Base-by-base conservation (phyloP, 2,329 filamentous ascomycete species). In the Colletotrichum sp. region DNA sequence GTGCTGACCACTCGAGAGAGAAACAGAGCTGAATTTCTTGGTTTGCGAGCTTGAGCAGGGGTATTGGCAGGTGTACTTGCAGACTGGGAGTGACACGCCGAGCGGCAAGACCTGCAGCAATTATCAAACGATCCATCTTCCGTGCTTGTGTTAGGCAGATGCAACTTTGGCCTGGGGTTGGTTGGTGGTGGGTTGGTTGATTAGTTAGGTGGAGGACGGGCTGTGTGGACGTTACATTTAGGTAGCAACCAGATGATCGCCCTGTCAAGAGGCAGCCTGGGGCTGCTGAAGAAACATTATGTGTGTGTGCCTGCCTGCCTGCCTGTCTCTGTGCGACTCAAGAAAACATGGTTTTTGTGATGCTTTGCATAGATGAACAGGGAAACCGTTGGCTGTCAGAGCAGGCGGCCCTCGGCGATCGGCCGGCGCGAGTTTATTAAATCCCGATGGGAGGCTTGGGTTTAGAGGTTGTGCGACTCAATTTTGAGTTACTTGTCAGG, bases 41-140 rank as follows among this genome's bases (percentile, higher is more conserved):
- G 87, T 83, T 13, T 90, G 88, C 77, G 80, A 84, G 73, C 79
- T 86, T 15, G 82, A 82, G 15, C 81, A 78, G 2, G 78, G 80
- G 8, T 89, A 87, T 64, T 90, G 87, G 80, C 86, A 88, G 79
- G 76, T 90, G 16, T 90, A 86, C 76, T 79, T 90, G 59, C 88
- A 90, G 80, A 89, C 86, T 3, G 87, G 88, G 2, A 87, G 84
- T 63, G 86, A 87, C 51, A 82, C 81, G 43, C 88, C 88, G 3
- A 84, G 83, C 66, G 87, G 87, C 3, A 82, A 82, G 79, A 86
- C 83, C 7, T 90, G 88, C 76, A 89, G 86, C 76, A 89, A 89
- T 78, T 89, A 87, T 72, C 87, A 89, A 82, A 88, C 87, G 33
- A 81, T 90, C 69, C 88, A 90, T 80, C 78, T 89, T 77, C 88